Base-by-base conservation (phyloP, 371 early-diverging fungal genomes). In the Mucor sp. region DNA sequence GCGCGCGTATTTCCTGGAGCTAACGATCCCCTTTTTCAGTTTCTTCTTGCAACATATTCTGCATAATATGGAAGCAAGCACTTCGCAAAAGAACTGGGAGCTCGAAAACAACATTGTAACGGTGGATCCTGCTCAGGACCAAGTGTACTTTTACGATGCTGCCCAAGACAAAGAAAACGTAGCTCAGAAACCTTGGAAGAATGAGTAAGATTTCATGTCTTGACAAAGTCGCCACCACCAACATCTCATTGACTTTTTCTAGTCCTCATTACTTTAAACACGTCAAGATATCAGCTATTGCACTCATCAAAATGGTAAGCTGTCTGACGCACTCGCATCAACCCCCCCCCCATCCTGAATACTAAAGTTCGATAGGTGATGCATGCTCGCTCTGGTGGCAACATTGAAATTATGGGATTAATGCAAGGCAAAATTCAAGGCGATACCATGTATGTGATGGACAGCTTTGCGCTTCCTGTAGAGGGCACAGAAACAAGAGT, bases 401-500 rank as follows among this genome's bases (percentile, higher is more conserved):
- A 89, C 66, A 94, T 98, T 69, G 98, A 99, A 84, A 91, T 98
- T 37, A 98, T 99, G 99, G 99, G 99, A 1, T 80, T 97, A 58
- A 94, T 99, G 96, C 96, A 95, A 77, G 99, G 99, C 39, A 97
- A 96, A 70, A 87, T 99, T 8, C 74, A 83, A 17, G 95, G 89
- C 44, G 89, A 92, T 68, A 93, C 93, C 0, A 94, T 99, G 91
- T 81, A 95, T 68, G 90, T 99, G 48, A 93, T 97, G 91, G 99
- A 99, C 73, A 92, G 95, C 4, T 98, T 97, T 85, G 97, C 96
- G 25, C 84, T 99, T 58, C 99, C 99, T 0, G 99, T 99, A 8
- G 98, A 99, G 76, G 98, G 98, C 17, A 99, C 98, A 0, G 99
- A 99, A 76, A 99, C 99, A n/a, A 85, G 98, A 58, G 99, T 98